Conservation (phyloP, 2,329 filamentous ascomycete species). For the Stagonosporopsis cucurbitacearum region DNA sequence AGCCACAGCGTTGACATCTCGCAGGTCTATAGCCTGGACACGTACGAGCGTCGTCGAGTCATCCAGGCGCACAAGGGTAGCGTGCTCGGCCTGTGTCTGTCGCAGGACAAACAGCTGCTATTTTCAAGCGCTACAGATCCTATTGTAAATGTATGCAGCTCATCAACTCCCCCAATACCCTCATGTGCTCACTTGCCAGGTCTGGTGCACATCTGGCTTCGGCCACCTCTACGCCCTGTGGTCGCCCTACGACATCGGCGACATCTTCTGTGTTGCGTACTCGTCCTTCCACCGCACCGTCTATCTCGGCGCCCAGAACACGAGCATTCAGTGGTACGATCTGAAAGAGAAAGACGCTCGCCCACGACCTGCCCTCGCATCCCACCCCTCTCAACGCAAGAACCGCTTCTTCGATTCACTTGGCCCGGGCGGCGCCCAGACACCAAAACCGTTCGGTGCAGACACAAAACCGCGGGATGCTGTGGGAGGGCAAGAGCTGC, state of each 20-base stretch:
- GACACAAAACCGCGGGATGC: conserved; percentile 56
- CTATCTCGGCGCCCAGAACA: conserved; percentile 93
- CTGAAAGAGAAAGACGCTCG: conserved; percentile 68
- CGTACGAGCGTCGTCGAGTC: conserved; percentile 78
- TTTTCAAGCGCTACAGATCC: conserved; percentile 95
- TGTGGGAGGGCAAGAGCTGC: conserved; percentile 70
- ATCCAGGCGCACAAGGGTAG: conserved; percentile 92
- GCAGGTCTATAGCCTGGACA: conserved; percentile 79
- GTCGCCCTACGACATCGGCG: conserved; percentile 90
- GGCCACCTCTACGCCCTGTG: conserved; percentile 85
- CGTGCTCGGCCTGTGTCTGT: conserved; percentile 84
- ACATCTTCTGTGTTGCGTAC: conserved; percentile 94
- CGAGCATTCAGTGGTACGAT: conserved; percentile 90
- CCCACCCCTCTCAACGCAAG: conserved; percentile 76
- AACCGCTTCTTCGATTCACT: conserved; percentile 94
- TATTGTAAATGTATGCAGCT: conserved; percentile 73
- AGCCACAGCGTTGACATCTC: conserved; percentile 44
- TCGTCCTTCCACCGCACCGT: conserved; percentile 79
- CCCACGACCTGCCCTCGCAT: conserved; percentile 67
- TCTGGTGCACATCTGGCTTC: conserved; percentile 83
- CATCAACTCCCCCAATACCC: neutral
- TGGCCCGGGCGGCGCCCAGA: conserved; percentile 80
- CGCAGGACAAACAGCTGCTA: conserved; percentile 74
- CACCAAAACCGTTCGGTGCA: conserved; percentile 71
- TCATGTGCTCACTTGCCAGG: conserved; percentile 44